A percentile compares a stretch with the other conserved stretches of the same genome.
Evolutionary conservation across 2,329 filamentous ascomycete genomes (phyloP).

Genomic region (Ophiostoma piceae): DNA sequence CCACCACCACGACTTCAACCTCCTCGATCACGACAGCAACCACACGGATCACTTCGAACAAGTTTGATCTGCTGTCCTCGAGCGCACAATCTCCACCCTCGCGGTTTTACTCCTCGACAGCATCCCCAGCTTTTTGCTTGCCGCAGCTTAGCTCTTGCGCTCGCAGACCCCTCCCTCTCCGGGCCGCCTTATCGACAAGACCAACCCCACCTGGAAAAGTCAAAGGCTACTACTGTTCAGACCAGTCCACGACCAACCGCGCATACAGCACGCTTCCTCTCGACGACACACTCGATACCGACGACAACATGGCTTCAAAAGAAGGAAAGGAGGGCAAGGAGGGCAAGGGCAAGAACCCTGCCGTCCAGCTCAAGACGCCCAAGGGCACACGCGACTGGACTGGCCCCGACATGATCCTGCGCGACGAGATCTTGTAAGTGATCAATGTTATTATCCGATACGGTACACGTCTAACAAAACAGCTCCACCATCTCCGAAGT

Average conservation of each 20-base stretch:
- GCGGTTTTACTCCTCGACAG: neutral
- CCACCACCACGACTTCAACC: neutral
- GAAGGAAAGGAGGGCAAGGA: constrained; percentile 22
- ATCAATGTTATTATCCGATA: neutral
- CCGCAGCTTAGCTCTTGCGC: constrained; percentile 11
- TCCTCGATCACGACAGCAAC: neutral
- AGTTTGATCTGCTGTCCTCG: neutral
- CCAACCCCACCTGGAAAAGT: constrained; percentile 13
- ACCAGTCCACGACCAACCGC: neutral
- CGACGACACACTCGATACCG: neutral
- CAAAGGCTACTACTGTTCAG: neutral
- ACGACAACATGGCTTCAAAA: constrained; percentile 25
- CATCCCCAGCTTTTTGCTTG: constrained; percentile 4
- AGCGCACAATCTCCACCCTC: neutral
- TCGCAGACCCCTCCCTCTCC: neutral
- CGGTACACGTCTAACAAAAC: constrained; percentile 1
- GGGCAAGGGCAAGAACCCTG: constrained; percentile 26
- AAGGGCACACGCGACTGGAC: constrained; percentile 73
- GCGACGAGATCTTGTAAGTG: constrained; percentile 57
- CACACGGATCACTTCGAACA: neutral
- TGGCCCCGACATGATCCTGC: constrained; percentile 61
- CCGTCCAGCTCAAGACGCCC: constrained; percentile 60
- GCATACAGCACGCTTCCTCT: neutral
- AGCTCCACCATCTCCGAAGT: constrained; percentile 29
- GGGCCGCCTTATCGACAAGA: constrained; percentile 14